Conservation (phyloP, 202 grass and related monocot genomes). For the Brachypodium distachyon region DNA sequence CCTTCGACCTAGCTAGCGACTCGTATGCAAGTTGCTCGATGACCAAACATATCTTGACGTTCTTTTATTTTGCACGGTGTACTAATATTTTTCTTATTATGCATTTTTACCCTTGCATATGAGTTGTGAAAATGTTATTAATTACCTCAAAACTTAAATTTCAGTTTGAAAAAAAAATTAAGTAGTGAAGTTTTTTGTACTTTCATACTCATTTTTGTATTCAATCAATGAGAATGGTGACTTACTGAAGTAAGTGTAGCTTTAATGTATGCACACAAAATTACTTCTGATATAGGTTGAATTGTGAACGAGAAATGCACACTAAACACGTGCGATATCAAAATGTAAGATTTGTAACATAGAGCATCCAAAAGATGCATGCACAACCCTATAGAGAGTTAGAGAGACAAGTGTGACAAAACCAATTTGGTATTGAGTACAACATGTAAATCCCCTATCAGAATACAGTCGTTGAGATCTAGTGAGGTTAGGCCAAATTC, state of each 20-base stretch:
- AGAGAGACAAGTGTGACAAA: neutral
- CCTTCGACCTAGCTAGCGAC: slow-evolving; percentile 30
- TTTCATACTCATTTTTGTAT: too few species aligned
- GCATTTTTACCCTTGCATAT: neutral
- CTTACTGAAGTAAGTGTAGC: too few species aligned
- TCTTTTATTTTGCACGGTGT: neutral
- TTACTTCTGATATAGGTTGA: neutral
- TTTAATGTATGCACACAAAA: too few species aligned
- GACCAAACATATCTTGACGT: neutral
- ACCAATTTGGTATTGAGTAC: neutral
- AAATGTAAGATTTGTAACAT: neutral
- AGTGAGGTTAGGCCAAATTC: neutral
- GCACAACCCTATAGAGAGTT: too few species aligned
- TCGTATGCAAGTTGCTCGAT: slow-evolving; percentile 17
- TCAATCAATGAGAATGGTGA: too few species aligned
- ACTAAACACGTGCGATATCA: neutral
- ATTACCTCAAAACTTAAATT: too few species aligned
- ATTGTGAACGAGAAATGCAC: neutral
- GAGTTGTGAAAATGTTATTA: neutral
- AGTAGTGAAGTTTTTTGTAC: too few species aligned
- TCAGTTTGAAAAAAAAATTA: too few species aligned
- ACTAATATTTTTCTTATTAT: fast-evolving
- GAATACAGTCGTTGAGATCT: neutral
- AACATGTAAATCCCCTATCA: neutral
- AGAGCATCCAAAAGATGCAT: neutral